Conservation (phyloP, 345 rosid species). For the Salix viminalis region DNA sequence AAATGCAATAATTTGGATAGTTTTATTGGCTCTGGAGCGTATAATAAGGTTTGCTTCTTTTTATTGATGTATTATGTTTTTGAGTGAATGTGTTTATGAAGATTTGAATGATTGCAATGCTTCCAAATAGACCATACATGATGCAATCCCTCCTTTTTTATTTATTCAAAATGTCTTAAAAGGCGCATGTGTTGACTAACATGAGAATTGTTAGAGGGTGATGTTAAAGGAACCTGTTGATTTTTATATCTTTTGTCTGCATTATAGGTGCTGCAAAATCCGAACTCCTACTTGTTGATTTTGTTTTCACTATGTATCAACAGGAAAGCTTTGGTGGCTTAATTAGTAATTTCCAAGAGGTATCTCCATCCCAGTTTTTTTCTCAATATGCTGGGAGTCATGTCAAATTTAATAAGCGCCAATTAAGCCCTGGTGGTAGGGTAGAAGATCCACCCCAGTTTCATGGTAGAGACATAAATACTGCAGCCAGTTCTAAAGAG, state of each 20-base stretch:
- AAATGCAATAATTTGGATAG: constrained; percentile 11
- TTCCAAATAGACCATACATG: neutral
- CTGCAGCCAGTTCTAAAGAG: constrained; percentile 31
- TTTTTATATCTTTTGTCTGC: neutral
- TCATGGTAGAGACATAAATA: constrained; percentile 26
- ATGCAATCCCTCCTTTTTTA: neutral
- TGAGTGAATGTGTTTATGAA: neutral
- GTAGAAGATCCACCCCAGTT: constrained; percentile 22
- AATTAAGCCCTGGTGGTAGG: constrained; percentile 16
- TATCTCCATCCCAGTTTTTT: constrained; percentile 22
- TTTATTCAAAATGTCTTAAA: neutral
- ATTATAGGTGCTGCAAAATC: neutral
- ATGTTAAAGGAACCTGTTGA: neutral
- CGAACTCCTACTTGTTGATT: neutral
- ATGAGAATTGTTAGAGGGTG: neutral
- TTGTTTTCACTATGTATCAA: neutral
- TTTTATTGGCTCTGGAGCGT: constrained; percentile 22
- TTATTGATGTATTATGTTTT: neutral
- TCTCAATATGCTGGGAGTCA: constrained; percentile 26
- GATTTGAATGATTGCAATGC: neutral
- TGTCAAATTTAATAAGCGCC: constrained; percentile 22
- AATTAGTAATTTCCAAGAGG: constrained; percentile 12
- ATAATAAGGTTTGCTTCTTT: constrained; percentile 36
- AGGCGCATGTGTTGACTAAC: neutral
- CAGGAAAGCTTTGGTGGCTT: constrained; percentile 41